Base-by-base conservation (phyloP, 352 stramenopile species). In the Phytopythium aichiense region DNA sequence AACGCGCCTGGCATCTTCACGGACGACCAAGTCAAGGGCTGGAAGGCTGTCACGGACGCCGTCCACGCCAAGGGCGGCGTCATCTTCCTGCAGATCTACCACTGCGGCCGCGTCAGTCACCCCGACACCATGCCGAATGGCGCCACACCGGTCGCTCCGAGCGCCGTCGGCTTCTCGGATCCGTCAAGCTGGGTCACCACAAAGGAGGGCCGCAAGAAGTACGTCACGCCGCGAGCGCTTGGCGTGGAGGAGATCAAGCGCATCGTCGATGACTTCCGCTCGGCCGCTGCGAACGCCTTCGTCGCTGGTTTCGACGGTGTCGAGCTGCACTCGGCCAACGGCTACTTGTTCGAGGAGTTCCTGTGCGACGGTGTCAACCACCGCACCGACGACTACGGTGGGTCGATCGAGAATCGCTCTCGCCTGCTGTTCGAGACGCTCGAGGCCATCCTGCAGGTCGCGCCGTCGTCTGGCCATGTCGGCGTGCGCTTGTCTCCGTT, bases 291-390 rank as follows among this genome's bases (percentile, higher is more conserved):
- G 25, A 69, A 71, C 7, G 70, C 76, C 3, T 37, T 37, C 4
- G 70, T 65, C 4, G 77, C 77, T 0, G 74, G 73, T 18, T 89
- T 81, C 65, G 92, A 98, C 56, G 91, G 89, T 22, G 72, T 98
- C 23, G 88, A 98, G 62, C 64, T 98, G 30, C 91, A 98, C 73
- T 53, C 25, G 5, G 91, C 84, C 20, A 95, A 98, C 63, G 91
- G 90, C 33, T 98, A 97, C 62, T 28, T 77, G 33, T 68, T 98
- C 55, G 89, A 98, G 59, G 73, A 96, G 61, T 96, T 97, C 68
- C 58, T 97, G 18, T 76, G 92, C 53, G 73, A 70, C 7, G 66
- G 40, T 8, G 64, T 64, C 20, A 97, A 98, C 72, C 69, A 73
- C 25, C 82, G 84, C 42, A 92, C 73, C 12, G 89, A 97, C 73